phyloP scores from a whole-genome alignment of 106 monocot genomes.

The Dendrobium nobile region DNA sequence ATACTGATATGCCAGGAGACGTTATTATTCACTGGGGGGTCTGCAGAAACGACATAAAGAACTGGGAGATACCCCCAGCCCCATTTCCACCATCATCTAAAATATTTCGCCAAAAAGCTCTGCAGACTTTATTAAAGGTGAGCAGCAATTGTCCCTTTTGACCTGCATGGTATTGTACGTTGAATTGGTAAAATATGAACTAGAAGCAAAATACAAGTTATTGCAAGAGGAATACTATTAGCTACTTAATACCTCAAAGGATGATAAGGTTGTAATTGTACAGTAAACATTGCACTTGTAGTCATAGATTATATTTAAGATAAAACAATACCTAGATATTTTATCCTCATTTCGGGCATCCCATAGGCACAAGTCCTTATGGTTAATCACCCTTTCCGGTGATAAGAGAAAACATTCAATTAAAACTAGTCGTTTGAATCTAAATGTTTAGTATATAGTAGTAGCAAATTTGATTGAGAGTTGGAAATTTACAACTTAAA shows the following conservation, averaged over 20 bases:
- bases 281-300: background rate
- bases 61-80: conserved; percentile 70
- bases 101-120: conserved; percentile 60
- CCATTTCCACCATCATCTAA: conserved; percentile 75
- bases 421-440: too few relatives aligned
- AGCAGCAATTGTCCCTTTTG: background rate
- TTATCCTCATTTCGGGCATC: too few relatives aligned
- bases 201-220: background rate
- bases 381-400: too few relatives aligned
- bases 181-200: background rate
- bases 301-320: background rate
- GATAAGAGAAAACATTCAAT: too few relatives aligned
- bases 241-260: background rate
- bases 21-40: conserved; percentile 92
- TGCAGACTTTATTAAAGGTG: conserved; percentile 88
- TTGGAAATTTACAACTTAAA: too few relatives aligned
- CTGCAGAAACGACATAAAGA: conserved; percentile 45
- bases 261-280: background rate
- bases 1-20: conserved; percentile 79
- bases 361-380: too few relatives aligned
- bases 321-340: too few relatives aligned
- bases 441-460: too few relatives aligned
- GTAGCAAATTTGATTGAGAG: too few relatives aligned
- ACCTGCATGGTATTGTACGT: background rate
- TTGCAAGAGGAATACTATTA: background rate